Conservation (phyloP, 257 asterid genomes). For the Lavandula angustifolia region DNA sequence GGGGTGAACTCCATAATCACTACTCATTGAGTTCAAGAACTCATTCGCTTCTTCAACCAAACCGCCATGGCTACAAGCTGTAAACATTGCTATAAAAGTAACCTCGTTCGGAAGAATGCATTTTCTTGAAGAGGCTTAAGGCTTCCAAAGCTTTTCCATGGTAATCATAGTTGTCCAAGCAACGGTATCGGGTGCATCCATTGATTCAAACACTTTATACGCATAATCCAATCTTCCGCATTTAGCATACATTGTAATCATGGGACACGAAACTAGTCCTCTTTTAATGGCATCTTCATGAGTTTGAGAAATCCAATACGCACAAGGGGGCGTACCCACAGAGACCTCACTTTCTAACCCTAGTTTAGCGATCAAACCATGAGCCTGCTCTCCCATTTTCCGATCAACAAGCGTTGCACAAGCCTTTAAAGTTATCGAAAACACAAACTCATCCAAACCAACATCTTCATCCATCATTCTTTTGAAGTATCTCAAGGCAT, state of each 20-base stretch:
- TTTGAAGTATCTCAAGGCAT: constrained; percentile 41
- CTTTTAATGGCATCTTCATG: constrained; percentile 61
- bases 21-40: constrained; percentile 43
- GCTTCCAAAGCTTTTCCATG: constrained; percentile 55
- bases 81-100: constrained; percentile 49
- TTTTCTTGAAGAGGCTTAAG: constrained; percentile 39
- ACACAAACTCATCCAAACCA: constrained; percentile 48
- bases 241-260: constrained; percentile 59
- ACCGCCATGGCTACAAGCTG: constrained; percentile 65
- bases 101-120: constrained; percentile 47
- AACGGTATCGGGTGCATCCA: constrained; percentile 45
- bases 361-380: constrained; percentile 41
- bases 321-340: constrained; percentile 57
- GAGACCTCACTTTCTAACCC: constrained; percentile 48
- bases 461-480: constrained; percentile 39
- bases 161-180: constrained; percentile 61
- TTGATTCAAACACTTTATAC: constrained; percentile 39
- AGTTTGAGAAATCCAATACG: constrained; percentile 53
- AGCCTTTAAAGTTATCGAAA: constrained; percentile 49
- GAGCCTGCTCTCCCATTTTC: constrained; percentile 46
- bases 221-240: constrained; percentile 56
- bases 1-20: constrained; percentile 44
- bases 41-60: constrained; percentile 44
- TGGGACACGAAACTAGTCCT: constrained; percentile 47
- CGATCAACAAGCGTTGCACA: constrained; percentile 46